phyloP scores from a whole-genome alignment of 1,284 basidiomycete genomes.

The Pseudozyma thailandica region DNA sequence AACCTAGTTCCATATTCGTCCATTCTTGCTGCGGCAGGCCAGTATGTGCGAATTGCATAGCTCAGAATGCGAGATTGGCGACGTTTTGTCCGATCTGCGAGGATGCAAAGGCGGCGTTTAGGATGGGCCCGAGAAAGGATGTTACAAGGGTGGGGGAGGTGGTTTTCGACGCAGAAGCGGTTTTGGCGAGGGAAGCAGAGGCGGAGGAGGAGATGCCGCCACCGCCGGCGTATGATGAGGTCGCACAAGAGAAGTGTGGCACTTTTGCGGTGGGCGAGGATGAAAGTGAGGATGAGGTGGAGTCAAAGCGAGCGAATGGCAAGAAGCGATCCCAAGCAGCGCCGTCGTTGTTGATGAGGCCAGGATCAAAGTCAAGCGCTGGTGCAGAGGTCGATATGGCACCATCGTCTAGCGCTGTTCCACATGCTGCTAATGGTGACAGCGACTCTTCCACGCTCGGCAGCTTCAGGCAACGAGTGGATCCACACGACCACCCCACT shows the following conservation, averaged over 20 bases:
- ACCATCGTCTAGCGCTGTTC: not conserved
- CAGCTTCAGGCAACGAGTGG: constrained; percentile 11
- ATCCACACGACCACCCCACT: constrained; percentile 16
- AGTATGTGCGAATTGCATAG: constrained; percentile 37
- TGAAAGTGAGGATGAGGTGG: constrained; percentile 3
- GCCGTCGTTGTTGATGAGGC: constrained; percentile 12
- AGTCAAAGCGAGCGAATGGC: not conserved
- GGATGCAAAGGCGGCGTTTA: constrained; percentile 39
- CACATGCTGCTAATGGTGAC: too few relatives aligned
- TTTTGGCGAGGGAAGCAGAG: constrained; percentile 6
- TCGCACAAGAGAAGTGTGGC: not conserved
- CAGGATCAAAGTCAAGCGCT: constrained; percentile 22
- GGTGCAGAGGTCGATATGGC: constrained; percentile 25
- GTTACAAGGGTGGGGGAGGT: constrained; percentile 44
- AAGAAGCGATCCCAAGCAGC: not conserved
- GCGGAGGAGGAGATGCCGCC: constrained; percentile 4
- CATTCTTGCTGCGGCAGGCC: constrained; percentile 45
- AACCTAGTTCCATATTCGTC: constrained; percentile 23
- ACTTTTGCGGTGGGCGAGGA: constrained; percentile 29
- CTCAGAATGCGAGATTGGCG: constrained; percentile 26
- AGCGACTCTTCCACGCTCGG: not conserved
- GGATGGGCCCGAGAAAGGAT: constrained; percentile 45
- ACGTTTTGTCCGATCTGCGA: constrained; percentile 56
- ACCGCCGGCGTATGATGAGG: constrained; percentile 31
- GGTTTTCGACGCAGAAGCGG: constrained; percentile 33